Evolutionary conservation across 2,329 filamentous ascomycete genomes (phyloP).

Genomic region (Aspergillus calidoustus): DNA sequence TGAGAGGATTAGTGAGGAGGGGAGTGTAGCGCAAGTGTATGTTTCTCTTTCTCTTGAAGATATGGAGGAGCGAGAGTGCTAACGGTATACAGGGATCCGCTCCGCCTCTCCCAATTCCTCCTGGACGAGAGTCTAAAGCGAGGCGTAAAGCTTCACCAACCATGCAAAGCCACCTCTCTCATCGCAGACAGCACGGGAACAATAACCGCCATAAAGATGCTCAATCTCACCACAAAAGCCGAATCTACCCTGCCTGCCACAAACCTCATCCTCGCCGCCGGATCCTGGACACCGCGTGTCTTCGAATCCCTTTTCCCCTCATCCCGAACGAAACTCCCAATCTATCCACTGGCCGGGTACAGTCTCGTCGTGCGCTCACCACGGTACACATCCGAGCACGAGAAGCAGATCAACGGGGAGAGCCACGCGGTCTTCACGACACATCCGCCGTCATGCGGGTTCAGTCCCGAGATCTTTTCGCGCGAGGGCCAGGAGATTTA

Average conservation of each 20-base stretch:
- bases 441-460: constrained; percentile 55
- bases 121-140: constrained; percentile 59
- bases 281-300: constrained; percentile 72
- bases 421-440: constrained; percentile 74
- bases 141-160: constrained; percentile 70
- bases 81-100: constrained; percentile 60
- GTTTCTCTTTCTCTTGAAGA: constrained; percentile 29
- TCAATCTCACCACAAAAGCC: constrained; percentile 40
- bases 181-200: constrained; percentile 55
- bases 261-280: constrained; percentile 68
- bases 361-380: constrained; percentile 70
- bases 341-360: constrained; percentile 70
- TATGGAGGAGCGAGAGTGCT: neutral
- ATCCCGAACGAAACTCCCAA: constrained; percentile 58
- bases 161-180: constrained; percentile 61
- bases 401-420: constrained; percentile 42
- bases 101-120: constrained; percentile 68
- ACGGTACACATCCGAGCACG: constrained; percentile 42
- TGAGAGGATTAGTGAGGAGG: constrained; percentile 65
- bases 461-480: constrained; percentile 73
- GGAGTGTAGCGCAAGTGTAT: constrained; percentile 68
- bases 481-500: constrained; percentile 71
- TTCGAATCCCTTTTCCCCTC: constrained; percentile 67
- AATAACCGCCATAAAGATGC: constrained; percentile 59
- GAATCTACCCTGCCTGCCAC: constrained; percentile 60